Evolutionary conservation across 2,329 filamentous ascomycete species (phyloP).

Genomic region (Elsinoe perseae): DNA sequence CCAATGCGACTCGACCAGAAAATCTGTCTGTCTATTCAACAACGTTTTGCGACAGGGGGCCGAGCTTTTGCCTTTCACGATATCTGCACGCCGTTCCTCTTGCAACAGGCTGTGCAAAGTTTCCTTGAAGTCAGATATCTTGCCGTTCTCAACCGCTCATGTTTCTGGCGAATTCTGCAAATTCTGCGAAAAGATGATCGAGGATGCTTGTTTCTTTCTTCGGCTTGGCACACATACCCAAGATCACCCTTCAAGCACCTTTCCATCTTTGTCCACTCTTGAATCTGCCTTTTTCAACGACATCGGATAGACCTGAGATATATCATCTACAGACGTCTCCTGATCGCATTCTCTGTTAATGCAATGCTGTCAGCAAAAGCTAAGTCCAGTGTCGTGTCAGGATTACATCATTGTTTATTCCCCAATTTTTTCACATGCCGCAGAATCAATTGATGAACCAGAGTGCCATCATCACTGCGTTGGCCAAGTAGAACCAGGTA

Average conservation of each 20-base stretch:
- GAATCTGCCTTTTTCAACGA: too few species aligned
- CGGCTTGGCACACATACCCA: too few species aligned
- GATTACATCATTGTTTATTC: conserved; percentile 2
- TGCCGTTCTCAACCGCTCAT: not conserved
- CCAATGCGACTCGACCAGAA: not conserved
- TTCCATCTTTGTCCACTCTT: too few species aligned
- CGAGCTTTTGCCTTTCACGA: not conserved
- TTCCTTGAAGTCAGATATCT: not conserved
- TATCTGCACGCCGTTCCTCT: not conserved
- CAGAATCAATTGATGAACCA: not conserved
- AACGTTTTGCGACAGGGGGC: conserved; percentile 5
- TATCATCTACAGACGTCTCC: too few species aligned
- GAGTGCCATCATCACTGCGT: conserved; percentile 4
- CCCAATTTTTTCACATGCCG: conserved; percentile 4
- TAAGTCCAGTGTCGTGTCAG: not conserved
- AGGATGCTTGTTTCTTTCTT: too few species aligned
- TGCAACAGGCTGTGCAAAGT: not conserved
- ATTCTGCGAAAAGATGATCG: not conserved
- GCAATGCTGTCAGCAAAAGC: too few species aligned
- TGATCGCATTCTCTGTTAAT: too few species aligned
- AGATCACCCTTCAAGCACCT: too few species aligned
- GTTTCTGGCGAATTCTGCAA: not conserved
- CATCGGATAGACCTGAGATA: too few species aligned
- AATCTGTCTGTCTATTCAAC: not conserved
- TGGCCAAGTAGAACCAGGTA: not conserved